Evolutionary conservation across 2,329 filamentous ascomycete species (phyloP), one percentile per base, ranked within the genome.

Genomic region (Xylaria sp.): DNA sequence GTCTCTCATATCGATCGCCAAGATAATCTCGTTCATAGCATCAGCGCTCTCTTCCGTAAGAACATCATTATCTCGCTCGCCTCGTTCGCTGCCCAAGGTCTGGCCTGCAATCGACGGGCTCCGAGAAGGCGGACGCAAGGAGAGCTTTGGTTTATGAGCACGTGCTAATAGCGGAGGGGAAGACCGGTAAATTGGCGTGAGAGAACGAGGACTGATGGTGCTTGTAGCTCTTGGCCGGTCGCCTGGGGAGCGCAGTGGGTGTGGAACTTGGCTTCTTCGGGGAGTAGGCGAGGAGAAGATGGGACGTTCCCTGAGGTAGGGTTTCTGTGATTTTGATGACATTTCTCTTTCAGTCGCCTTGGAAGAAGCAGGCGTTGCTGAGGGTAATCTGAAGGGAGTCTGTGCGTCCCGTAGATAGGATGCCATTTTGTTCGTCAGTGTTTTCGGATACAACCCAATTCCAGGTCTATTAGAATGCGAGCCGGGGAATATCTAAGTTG

Each of bases 1-100:
- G n/a, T 90, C 86, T 69, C 86, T 89, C 77, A 95, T 84, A 67
- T 97, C 90, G 27, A 97, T 82, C 0, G 93, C 92, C 89, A 97
- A 93, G 66, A 97, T 86, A 30, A 93, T 81, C 76, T 96, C 92
- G 64, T 88, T 86, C 45, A 89, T 76, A 0, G 82, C 78, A 57
- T 79, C 78, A 36, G 74, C 75, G 68, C 79, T 77, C 59, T 69
- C 71, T 36, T 68, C 70, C 4, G 71, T 70, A 12, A 73, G 32
- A 8, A 39, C 24, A 21, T 72, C 69, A 27, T 69, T 62, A n/a
- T 55, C 61, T 6, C 17, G 64, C 17, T 76, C 74, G 2, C 60
- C 50, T 3, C 73, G 69, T 24, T 71, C 69, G 11, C 69, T 65
- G 19, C 67, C 70, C 64, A 54, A 19, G 8, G 60, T 27, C 61